phyloP scores from a whole-genome alignment of 2,329 filamentous ascomycete species.

The Blastomyces parvus region DNA sequence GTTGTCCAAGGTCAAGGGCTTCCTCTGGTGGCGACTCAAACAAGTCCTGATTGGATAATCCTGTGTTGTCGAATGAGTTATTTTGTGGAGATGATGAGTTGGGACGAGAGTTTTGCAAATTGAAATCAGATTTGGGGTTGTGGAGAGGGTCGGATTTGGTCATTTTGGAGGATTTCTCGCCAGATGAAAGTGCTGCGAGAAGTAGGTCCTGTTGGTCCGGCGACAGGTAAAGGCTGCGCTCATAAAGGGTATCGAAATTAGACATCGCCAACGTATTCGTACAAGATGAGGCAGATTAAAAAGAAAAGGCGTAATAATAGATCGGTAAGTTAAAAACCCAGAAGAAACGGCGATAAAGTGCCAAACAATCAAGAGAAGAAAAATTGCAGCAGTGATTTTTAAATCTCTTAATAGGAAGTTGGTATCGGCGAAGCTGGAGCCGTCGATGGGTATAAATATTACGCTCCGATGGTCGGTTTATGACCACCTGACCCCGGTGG shows the following conservation, averaged over 20 bases:
- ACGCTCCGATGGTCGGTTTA: background rate
- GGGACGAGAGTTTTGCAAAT: constrained; percentile 16
- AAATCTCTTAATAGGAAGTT: background rate
- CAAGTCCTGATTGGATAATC: constrained; percentile 14
- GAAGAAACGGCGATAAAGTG: background rate
- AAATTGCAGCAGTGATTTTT: background rate
- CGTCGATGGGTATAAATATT: background rate
- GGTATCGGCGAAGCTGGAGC: background rate
- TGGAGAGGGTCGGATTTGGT: constrained; percentile 19
- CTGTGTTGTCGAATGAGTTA: constrained; percentile 6
- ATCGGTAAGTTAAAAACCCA: background rate
- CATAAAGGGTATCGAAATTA: constrained; percentile 32
- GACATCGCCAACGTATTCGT: constrained; percentile 23
- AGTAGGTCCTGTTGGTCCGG: constrained; percentile 68
- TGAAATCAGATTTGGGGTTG: constrained; percentile 27
- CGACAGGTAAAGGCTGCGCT: constrained; percentile 58
- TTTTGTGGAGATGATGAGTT: constrained; percentile 2
- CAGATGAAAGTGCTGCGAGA: constrained; percentile 66
- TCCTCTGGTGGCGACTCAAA: constrained; percentile 27
- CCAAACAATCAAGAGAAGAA: background rate
- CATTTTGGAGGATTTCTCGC: constrained; percentile 38
- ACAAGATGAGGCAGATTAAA: constrained; percentile 1
- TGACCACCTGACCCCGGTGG: background rate
- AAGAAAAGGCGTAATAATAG: background rate
- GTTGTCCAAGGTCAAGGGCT: constrained; percentile 37